Base-by-base conservation (phyloP, 257 asterid species). In the Fraxinus pennsylvanica region DNA sequence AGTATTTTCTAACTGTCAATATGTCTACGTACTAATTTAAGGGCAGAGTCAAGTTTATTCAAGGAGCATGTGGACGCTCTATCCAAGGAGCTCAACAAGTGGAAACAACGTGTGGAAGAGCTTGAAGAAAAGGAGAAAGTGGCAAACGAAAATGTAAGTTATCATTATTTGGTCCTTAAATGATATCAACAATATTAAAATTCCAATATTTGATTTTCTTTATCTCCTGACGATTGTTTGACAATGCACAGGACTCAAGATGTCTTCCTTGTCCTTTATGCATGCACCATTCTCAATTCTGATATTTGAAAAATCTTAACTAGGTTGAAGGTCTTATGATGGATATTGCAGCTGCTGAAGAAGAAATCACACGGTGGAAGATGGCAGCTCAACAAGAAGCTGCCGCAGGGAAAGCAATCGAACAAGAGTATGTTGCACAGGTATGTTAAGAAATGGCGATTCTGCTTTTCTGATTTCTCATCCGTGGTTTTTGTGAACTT, bases 311-410 rank as follows among this genome's bases (percentile, higher is more conserved):
- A 25, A 50, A 71, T 73, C 75, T 78, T 66, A 71, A 71, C 63
- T 75, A 95, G 99, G 88, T 95, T 86, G 99, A 95, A 89, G 99
- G 97, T 81, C 99, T 95, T 86, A 89, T 95, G 97, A 85, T 90
- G 87, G 99, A 93, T 81, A 81, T 93, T 78, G 81, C 98, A 80
- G 90, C 90, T 67, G 92, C 99, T 72, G 97, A 93, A 85, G 99
- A 93, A 93, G 99, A 93, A 89, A 95, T 95, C 79, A 83, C 83
- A 65, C 86, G 99, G 78, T 95, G 99, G 99, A 95, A 93, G 82
- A 86, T 88, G 78, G 99, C 98, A 47, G 99, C 99, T 41, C 96
- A 93, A 80, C 96, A 95, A 85, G 99, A 93, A 89, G 99, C 99
- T 82, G 98, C 90, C 74, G 98, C 98, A 29, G 99, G 99, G 76